Percentiles rank a stretch among this genome's conserved stretches.
These are phyloP conservation scores for Fusarium tuaranense DNA, from an alignment of 2,329 filamentous ascomycete species.

Conservation along the genomic window DNA sequence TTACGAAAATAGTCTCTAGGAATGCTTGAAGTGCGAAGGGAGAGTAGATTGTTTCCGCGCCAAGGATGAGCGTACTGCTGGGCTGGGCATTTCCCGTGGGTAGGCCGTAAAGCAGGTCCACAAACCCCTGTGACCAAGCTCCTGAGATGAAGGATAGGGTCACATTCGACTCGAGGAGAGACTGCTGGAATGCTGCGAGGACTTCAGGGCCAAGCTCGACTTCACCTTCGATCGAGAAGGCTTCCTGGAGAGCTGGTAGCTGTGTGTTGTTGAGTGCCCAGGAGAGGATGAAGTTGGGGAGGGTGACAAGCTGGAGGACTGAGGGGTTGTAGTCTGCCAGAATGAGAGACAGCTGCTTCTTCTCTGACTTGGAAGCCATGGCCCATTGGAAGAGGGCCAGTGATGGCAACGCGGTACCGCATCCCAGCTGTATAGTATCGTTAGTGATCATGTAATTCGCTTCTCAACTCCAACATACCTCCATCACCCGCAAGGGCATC, in stretches of 20 bases:
- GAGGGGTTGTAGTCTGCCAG: constrained; percentile 85
- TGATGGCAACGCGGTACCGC: constrained; percentile 80
- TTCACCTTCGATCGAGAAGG: constrained; percentile 67
- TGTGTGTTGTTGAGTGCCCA: constrained; percentile 67
- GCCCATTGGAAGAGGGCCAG: constrained; percentile 77
- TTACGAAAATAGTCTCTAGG: constrained; percentile 71
- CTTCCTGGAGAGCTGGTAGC: constrained; percentile 55
- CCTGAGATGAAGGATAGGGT: constrained; percentile 77
- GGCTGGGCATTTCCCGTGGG: constrained; percentile 18
- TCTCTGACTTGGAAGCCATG: constrained; percentile 35
- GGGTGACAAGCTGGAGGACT: constrained; percentile 81
- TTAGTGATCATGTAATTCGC: constrained; percentile 24
- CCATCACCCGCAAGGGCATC: constrained; percentile 60
- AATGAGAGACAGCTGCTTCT: constrained; percentile 66
- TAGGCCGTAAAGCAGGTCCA: constrained; percentile 65
- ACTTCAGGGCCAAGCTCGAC: constrained; percentile 72
- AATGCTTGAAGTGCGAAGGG: constrained; percentile 78
- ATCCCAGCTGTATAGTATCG: constrained; percentile 70
- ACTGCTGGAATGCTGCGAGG: constrained; percentile 66
- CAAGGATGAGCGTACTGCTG: constrained; percentile 67
- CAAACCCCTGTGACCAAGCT: constrained; percentile 76
- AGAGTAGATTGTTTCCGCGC: constrained; percentile 87
- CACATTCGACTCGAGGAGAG: constrained; percentile 64
- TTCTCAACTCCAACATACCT: constrained; percentile 57
- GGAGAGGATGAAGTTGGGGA: constrained; percentile 81